Base-by-base conservation (phyloP, 257 asterid species). In the Verbena officinalis region DNA sequence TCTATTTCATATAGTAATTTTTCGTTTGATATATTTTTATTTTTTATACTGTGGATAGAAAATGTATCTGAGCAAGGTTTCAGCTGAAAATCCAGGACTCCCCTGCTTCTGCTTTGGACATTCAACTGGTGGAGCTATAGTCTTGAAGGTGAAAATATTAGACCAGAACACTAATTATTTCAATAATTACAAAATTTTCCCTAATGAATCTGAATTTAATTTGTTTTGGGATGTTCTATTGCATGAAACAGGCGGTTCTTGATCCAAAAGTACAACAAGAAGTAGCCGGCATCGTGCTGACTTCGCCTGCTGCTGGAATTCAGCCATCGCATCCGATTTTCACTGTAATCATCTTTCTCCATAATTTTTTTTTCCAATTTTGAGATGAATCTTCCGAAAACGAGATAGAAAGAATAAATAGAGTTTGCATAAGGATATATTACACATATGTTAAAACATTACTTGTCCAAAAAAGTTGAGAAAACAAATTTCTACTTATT, bases 91-190 rank as follows among this genome's bases (percentile, higher is more conserved):
- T 68, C 86, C 95, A 12, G 67, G 74, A 30, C 65, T 85, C 7
- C 95, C 91, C 4, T 87, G 95, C 72, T 92, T 92, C 73, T 89
- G 93, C 76, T 92, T 89, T 50, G 98, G 98, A 43, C 98, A 92
- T 67, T 92, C 98, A 1, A 89, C 98, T 34, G 97, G 98, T 36
- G 98, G 86, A 40, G 96, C 98, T 30, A 92, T 92, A 62, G 48
- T 87, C 65, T 80, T 92, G 64, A 92, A 87, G 98, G 98, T 89
- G n/a, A n/a, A n/a, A 62, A 22, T 14, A 27, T 20, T 3, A 11
- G 38, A 33, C 1, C 3, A 21, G 11, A 27, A 15, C 54, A 30
- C 10, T 4, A 36, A 12, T 33, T 0, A 23, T 34, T 15, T 16
- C 3, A 27, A 27, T 27, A 2, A 5, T 27, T 5, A 27, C 33